Conservation (phyloP, 2,329 filamentous ascomycete genomes). For the Aspergillus niger region DNA sequence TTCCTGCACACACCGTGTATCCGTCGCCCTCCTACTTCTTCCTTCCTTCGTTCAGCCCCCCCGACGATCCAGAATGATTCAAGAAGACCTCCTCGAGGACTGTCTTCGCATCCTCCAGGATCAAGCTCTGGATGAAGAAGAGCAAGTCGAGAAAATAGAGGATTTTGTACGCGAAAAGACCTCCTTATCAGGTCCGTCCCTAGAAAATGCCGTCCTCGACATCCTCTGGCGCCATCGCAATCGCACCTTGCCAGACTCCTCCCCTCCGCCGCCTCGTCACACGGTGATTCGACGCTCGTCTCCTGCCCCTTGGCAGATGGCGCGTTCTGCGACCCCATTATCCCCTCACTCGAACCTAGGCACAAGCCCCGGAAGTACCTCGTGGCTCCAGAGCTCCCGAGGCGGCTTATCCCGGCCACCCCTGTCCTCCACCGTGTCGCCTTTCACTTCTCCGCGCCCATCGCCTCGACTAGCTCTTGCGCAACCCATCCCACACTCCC, state of each 20-base stretch:
- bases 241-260: conserved; percentile 58
- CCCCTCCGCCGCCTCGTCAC: conserved; percentile 82
- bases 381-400: conserved; percentile 72
- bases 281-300: conserved; percentile 88
- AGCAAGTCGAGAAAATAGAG: conserved; percentile 90
- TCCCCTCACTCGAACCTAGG: conserved; percentile 76
- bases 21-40: background rate
- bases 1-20: conserved; percentile 9
- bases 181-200: conserved; percentile 68
- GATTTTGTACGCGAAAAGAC: conserved; percentile 80
- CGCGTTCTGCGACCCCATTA: conserved; percentile 73
- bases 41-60: conserved; percentile 2
- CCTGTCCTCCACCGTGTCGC: conserved; percentile 76
- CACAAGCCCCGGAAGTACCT: conserved; percentile 79
- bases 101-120: conserved; percentile 88
- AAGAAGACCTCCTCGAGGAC: conserved; percentile 88
- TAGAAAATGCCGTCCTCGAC: conserved; percentile 90
- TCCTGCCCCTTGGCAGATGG: conserved; percentile 86
- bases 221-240: conserved; percentile 70
- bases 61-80: conserved; percentile 67
- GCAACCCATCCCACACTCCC: conserved; percentile 92
- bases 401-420: conserved; percentile 75
- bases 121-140: conserved; percentile 81
- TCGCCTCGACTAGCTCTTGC: conserved; percentile 89
- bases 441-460: conserved; percentile 89